Percentiles rank a stretch among this genome's conserved stretches.
Conservation (phyloP, 2,329 filamentous ascomycete species). For the Dichotomopilus funicola region DNA sequence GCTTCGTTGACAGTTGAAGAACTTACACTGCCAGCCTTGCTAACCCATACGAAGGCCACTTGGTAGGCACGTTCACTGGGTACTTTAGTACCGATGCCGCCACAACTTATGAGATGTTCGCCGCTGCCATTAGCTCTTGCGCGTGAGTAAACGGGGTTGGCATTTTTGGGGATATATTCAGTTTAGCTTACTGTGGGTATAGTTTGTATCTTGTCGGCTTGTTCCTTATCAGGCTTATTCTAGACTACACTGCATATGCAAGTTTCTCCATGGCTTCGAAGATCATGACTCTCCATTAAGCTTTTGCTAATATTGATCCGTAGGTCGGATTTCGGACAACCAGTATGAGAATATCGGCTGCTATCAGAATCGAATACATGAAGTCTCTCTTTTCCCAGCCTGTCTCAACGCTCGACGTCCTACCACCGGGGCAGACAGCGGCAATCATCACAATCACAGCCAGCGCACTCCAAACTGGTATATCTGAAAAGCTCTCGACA, state of each 20-base stretch:
- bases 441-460: slow-evolving; percentile 58
- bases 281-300: slow-evolving; percentile 9
- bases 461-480: slow-evolving; percentile 55
- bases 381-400: slow-evolving; percentile 56
- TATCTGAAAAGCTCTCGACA: slow-evolving; percentile 54
- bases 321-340: slow-evolving; percentile 51
- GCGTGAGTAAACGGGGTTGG: slow-evolving; percentile 28
- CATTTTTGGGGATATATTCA: neutral
- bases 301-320: too few relatives aligned
- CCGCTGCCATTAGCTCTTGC: slow-evolving; percentile 25
- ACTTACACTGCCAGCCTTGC: slow-evolving; percentile 8
- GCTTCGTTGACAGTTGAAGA: too few relatives aligned
- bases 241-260: slow-evolving; percentile 46
- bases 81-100: slow-evolving; percentile 24
- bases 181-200: slow-evolving; percentile 11
- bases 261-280: slow-evolving; percentile 1
- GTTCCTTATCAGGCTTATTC: slow-evolving; percentile 57
- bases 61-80: slow-evolving; percentile 29
- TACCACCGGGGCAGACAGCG: slow-evolving; percentile 53
- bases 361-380: slow-evolving; percentile 57
- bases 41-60: slow-evolving; percentile 21
- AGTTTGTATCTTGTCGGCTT: slow-evolving; percentile 62
- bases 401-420: slow-evolving; percentile 58
- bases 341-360: slow-evolving; percentile 53
- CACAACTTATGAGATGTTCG: slow-evolving; percentile 26